Evolutionary conservation across 345 rosid genomes (phyloP), one percentile per base, ranked within the genome.

Genomic region (Geranium brycei): DNA sequence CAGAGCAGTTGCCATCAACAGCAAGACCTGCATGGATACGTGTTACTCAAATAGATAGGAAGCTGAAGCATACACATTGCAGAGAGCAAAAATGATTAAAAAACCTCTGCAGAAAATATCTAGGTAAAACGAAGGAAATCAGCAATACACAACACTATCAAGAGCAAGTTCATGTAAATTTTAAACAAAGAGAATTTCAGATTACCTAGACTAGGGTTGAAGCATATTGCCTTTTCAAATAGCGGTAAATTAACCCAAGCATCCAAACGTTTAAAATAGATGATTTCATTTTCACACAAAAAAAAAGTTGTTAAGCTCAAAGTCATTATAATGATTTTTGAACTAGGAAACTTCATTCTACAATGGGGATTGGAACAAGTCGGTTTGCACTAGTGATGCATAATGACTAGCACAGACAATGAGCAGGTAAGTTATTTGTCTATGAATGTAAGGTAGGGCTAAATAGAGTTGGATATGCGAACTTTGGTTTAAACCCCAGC

Each of bases 1-100:
- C 76, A 93, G 75, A 72, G 99, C 90, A 31, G 86, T 77, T 15
- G 97, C 93, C 99, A 93, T 88, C 78, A 93, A 72, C 67, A 86
- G 67, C 69, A 90, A 73, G 69, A 90, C 86, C 97, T 93, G 53
- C 72, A 64, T 13, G 11, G 14, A 10, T 3, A 47, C 11, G 53
- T 47, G 53, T 47, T 13, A 47, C 53, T 3, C 53, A 10, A 7
- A 11, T 8, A 47, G 47, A 10, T 5, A 38, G 11, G 47, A 5
- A 38, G 47, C 47, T 38, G 47, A 38, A 5, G 11, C 47, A 38
- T 38, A 10, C 6, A 38, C 47, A 10, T 38, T 3, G 3, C 8
- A 5, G 47, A 38, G 28, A 38, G 47, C n/a, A n/a, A n/a, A n/a
- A n/a, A 35, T 35, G 2, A 23, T 23, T 23, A 23, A 35, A 35